Base-by-base conservation (phyloP, 225 moss, liverwort and hornwort genomes). In the Thuidium tamariscinum region DNA sequence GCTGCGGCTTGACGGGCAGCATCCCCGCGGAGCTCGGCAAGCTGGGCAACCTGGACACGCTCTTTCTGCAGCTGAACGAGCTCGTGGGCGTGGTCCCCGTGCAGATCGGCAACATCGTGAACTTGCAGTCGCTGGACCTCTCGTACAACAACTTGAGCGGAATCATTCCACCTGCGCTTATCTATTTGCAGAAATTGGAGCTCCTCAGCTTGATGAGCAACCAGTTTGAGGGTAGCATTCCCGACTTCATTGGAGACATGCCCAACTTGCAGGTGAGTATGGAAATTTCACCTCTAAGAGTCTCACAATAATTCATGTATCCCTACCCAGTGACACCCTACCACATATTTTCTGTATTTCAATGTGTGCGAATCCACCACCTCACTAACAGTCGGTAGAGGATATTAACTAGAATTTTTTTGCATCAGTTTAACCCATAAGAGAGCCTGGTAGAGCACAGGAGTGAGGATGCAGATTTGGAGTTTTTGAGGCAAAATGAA, bases 161-260 rank as follows among this genome's bases (percentile, higher is more conserved):
- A 8, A 34, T 87, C n/a, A 92, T 97, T 21, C 96, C 97, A 3
- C 88, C 86, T 2, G 84, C 94, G 11, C 92, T 92, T 32, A 89
- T 94, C 16, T 90, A 94, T 36, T 82, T 97, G 12, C 86, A 86
- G 71, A 96, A 95, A 37, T 83, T 97, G 73, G 94, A 93, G 66
- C 92, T 97, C 16, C 77, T 97, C 26, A 93, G 89, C 79, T 83
- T 94, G 27, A 96, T 97, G 90, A 89, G 87, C 83, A 97, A 97
- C 68, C 62, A 82, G 39, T 90, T 96, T 55, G 89, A 91, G 48
- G 96, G 95, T 15, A 84, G 68, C 69, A 90, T 97, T 10, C 97
- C 97, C 3, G 85, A 90, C 42, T 92, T 79, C 77, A 86, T 97
- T 10, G 97, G 93, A 2, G 92, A 95, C 29, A 86, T 97, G 87